A percentile compares a stretch with the other conserved stretches of the same genome.
Evolutionary conservation across 495 filamentous ascomycete species (phyloP).

Genomic region (Bombardia bombarda): DNA sequence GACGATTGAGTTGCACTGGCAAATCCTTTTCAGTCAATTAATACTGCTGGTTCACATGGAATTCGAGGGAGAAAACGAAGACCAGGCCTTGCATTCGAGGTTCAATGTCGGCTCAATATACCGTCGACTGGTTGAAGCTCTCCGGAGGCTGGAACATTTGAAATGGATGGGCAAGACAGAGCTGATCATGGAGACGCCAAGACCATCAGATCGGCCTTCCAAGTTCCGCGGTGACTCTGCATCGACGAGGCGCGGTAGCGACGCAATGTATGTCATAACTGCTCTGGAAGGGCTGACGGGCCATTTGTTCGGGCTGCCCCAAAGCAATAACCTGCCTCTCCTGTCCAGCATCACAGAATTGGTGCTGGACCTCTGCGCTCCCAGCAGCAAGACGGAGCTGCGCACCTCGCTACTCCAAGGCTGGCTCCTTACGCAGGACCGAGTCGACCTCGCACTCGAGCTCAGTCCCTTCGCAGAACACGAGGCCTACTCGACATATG

Average conservation of each 20-base stretch:
- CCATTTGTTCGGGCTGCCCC: constrained; percentile 40
- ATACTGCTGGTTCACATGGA: constrained; percentile 78
- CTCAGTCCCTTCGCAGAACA: constrained; percentile 60
- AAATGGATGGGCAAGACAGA: constrained; percentile 67
- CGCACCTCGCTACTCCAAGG: constrained; percentile 53
- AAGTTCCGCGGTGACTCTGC: constrained; percentile 26
- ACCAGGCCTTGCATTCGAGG: constrained; percentile 48
- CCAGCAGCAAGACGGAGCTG: constrained; percentile 43
- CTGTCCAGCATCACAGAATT: constrained; percentile 43
- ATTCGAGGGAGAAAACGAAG: constrained; percentile 61
- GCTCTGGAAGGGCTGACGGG: constrained; percentile 42
- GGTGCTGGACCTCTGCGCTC: constrained; percentile 45
- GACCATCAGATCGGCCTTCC: too few species aligned
- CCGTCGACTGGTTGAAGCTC: constrained; percentile 51
- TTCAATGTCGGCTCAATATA: constrained; percentile 66
- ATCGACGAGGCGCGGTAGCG: constrained; percentile 21
- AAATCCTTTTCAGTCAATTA: constrained; percentile 70
- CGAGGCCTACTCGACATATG: constrained; percentile 70
- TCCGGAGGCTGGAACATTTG: constrained; percentile 70
- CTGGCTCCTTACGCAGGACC: constrained; percentile 57
- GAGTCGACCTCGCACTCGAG: constrained; percentile 67
- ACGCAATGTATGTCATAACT: constrained; percentile 36
- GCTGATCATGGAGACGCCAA: constrained; percentile 31
- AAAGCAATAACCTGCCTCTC: constrained; percentile 25
- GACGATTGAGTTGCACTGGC: constrained; percentile 57